A percentile compares a stretch with the other conserved stretches of the same genome.
Evolutionary conservation across 305 asterid species (phyloP).

Genomic region (Fraxinus xanthoxyloides): DNA sequence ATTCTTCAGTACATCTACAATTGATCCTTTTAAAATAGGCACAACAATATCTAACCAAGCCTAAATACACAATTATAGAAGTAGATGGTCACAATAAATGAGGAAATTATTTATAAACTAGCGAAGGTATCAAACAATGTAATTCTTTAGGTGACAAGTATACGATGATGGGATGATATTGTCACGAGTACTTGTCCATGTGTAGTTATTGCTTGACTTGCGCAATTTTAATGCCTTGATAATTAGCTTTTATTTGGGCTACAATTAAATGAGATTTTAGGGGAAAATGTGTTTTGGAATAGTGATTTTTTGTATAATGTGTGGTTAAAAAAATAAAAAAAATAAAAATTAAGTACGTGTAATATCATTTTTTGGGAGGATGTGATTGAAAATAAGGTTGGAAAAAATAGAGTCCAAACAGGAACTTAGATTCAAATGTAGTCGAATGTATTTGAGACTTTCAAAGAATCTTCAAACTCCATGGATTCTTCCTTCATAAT

Average conservation of each 20-base stretch:
- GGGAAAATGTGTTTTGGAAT: too few species aligned
- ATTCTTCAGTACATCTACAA: too few species aligned
- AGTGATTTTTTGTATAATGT: too few species aligned
- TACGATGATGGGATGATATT: not conserved
- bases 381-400: not conserved
- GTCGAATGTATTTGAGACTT: not conserved
- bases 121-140: not conserved
- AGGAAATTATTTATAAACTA: too few species aligned
- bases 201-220: not conserved
- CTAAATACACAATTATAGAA: not conserved
- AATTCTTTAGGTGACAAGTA: not conserved
- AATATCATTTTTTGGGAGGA: not conserved
- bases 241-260: not conserved
- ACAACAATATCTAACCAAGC: too few species aligned
- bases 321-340: too few species aligned
- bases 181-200: not conserved
- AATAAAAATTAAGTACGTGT: too few species aligned
- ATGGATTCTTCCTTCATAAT: not conserved
- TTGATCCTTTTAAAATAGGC: too few species aligned
- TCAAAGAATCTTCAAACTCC: not conserved
- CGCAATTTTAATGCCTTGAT: not conserved
- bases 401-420: too few species aligned
- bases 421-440: not conserved
- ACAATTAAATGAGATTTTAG: too few species aligned
- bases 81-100: not conserved